phyloP scores from a whole-genome alignment of 164 flowering plant species.

The Chimonanthus salicifolius region DNA sequence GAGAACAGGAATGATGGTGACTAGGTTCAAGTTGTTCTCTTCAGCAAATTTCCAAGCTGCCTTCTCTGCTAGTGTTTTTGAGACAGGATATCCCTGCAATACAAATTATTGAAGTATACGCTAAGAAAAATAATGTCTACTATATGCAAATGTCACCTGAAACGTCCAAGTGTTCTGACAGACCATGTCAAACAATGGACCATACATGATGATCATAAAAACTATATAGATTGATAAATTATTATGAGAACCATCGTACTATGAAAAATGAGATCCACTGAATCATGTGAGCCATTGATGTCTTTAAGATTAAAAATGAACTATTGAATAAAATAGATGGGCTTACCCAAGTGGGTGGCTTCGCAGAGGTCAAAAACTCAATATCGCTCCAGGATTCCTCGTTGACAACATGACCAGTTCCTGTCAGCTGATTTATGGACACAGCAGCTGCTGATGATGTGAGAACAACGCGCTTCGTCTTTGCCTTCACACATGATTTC shows the following conservation, averaged over 20 bases:
- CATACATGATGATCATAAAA: too few species aligned
- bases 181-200: too few species aligned
- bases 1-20: slow-evolving; percentile 59
- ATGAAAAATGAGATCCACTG: too few species aligned
- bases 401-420: slow-evolving; percentile 44
- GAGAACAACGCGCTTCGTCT: slow-evolving; percentile 54
- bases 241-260: too few species aligned
- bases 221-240: too few species aligned
- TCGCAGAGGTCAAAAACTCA: slow-evolving; percentile 46
- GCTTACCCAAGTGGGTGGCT: slow-evolving; percentile 76
- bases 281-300: too few species aligned
- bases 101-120: background rate
- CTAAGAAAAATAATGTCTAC: background rate
- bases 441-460: slow-evolving; percentile 79
- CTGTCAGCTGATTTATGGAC: slow-evolving; percentile 34
- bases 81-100: slow-evolving; percentile 56
- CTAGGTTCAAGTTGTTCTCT: slow-evolving; percentile 59
- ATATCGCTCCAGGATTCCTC: slow-evolving; percentile 66
- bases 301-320: too few species aligned
- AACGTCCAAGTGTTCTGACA: too few species aligned
- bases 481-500: slow-evolving; percentile 51
- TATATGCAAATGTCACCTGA: too few species aligned
- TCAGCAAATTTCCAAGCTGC: slow-evolving; percentile 43
- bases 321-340: background rate
- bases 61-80: slow-evolving; percentile 11